Base-by-base conservation (phyloP, 2,329 filamentous ascomycete genomes). In the Daldinia sp. region DNA sequence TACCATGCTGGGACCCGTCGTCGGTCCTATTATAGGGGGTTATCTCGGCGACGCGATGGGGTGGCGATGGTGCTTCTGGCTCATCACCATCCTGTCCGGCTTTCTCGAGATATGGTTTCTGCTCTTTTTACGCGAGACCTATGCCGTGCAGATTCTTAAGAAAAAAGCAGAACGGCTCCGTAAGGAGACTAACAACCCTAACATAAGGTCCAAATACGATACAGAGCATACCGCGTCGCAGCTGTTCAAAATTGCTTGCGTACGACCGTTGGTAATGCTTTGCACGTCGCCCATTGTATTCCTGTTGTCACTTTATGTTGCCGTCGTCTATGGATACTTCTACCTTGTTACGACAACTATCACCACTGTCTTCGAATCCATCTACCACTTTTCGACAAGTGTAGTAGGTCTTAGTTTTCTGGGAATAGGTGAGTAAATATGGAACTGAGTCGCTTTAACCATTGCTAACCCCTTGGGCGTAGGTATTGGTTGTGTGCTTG, bases 61-160 rank as follows among this genome's bases (percentile, higher is more conserved):
- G 37, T 68, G 65, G 65, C 65, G 65, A 12, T 68, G 65, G 65
- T 57, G 51, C 7, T 68, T 68, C 53, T 68, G 61, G 61, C 28
- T 68, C 4, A 61, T 68, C 28, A 54, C 57, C 6, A 68, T 68
- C 46, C 9, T 68, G 28, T 60, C 56, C 30, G 65, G 56, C 28
- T 64, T 64, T 44, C 41, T 68, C 15, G 65, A 60, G 39, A 44
- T 68, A 37, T 58, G 60, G 42, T 60, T 64, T 15, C 13, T 64
- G 28, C 3, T 63, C n/a, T 39, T 68, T 12, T 12, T 64, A 2
- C 55, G 61, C 4, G 65, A 68, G n/a, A 68, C 65, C 9, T 64
- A 68, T 51, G 2, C 60, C 18, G 56, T 61, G n/a, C 41, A 60
- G 42, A 68, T 68, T 37, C 51, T 68, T 7, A 56, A 60, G 10